A percentile compares a stretch with the other conserved stretches of the same genome.
These are phyloP conservation scores for Aspergillus sclerotioniger DNA, from an alignment of 495 filamentous ascomycete genomes.

Conservation along the genomic window DNA sequence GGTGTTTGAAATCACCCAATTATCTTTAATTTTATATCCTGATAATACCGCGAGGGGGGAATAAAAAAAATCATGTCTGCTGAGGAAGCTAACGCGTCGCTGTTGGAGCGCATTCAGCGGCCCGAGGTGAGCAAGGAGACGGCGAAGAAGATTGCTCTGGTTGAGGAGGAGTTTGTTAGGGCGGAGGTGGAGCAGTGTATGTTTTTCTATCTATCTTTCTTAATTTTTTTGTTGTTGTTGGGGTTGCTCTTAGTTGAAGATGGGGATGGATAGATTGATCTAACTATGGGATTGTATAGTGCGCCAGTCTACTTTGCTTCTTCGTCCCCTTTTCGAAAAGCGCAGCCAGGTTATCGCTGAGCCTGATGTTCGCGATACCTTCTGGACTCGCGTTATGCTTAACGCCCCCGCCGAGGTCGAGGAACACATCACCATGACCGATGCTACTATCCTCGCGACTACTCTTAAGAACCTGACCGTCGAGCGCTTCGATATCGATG, in stretches of 20 bases:
- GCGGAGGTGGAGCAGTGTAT: constrained; percentile 43
- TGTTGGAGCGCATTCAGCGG: constrained; percentile 34
- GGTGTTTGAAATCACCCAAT: no score
- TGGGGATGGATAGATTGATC: not conserved
- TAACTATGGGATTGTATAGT: constrained; percentile 22
- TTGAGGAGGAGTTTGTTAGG: constrained; percentile 39
- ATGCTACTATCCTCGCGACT: constrained; percentile 64
- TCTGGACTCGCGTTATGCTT: constrained; percentile 87
- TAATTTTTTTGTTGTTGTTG: not conserved
- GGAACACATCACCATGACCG: constrained; percentile 74
- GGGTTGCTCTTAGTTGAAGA: not conserved
- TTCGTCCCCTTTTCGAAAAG: constrained; percentile 65
- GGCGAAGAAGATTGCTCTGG: constrained; percentile 29
- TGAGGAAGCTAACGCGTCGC: constrained; percentile 14
- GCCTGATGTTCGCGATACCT: constrained; percentile 62
- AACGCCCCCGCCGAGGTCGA: constrained; percentile 80
- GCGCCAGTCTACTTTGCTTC: constrained; percentile 30
- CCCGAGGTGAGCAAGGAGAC: constrained; percentile 33
- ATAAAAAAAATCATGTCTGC: no score
- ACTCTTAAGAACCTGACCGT: constrained; percentile 64
- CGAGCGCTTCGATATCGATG: constrained; percentile 70
- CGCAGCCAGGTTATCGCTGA: constrained; percentile 63
- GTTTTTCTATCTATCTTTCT: constrained; percentile 19
- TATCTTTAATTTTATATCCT: no score
- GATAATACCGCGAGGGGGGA: no score